Evolutionary conservation across 441 rosid species (phyloP).

Genomic region (Oxalis stricta): DNA sequence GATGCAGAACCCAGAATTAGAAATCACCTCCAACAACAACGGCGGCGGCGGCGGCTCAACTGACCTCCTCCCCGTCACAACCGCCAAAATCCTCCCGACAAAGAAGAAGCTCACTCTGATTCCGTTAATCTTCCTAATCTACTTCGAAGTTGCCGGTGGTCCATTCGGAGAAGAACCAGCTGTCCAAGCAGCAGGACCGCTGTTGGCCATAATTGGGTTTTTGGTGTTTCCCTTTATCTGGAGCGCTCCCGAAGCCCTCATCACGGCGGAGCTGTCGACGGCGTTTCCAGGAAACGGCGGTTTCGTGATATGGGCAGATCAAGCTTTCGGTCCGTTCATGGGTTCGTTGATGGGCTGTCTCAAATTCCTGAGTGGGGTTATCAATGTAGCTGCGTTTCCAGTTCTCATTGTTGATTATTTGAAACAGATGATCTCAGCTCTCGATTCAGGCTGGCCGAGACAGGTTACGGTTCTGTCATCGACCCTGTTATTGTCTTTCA

Average conservation of each 20-base stretch:
- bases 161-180: constrained; percentile 75
- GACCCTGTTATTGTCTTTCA: constrained; percentile 36
- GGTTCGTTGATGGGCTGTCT: constrained; percentile 77
- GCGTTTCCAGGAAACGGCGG: constrained; percentile 79
- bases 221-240: constrained; percentile 44
- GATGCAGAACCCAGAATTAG: no score
- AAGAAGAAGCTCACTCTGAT: constrained; percentile 42
- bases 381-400: constrained; percentile 66
- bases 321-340: constrained; percentile 61
- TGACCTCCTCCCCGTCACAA: background rate
- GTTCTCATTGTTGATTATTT: constrained; percentile 56
- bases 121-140: constrained; percentile 76
- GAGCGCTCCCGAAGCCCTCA: constrained; percentile 45
- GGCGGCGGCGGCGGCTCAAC: no score
- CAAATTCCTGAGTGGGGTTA: constrained; percentile 69
- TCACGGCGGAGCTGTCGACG: constrained; percentile 63
- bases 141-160: constrained; percentile 83
- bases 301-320: constrained; percentile 69
- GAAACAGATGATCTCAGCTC: constrained; percentile 30
- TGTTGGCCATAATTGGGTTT: constrained; percentile 48
- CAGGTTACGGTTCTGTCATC: constrained; percentile 28
- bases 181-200: constrained; percentile 64
- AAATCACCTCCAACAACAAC: no score
- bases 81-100: background rate
- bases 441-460: constrained; percentile 51